A percentile compares a stretch with the other conserved stretches of the same genome.
Evolutionary conservation across 2,329 filamentous ascomycete species (phyloP).

Genomic region (Colletotrichum tabaci): DNA sequence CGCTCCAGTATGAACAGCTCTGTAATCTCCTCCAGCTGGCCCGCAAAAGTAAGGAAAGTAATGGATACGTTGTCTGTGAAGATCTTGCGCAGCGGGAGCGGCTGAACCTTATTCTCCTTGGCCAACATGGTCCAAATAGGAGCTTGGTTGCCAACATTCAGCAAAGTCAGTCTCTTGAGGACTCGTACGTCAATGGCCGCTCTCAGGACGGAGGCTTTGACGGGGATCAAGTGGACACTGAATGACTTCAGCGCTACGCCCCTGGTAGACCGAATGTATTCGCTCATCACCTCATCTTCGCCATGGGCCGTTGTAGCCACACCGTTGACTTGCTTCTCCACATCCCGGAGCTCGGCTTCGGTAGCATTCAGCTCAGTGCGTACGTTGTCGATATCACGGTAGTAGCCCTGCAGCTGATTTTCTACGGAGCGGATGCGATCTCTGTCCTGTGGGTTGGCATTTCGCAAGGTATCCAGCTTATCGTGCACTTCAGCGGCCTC

Average conservation of each 20-base stretch:
- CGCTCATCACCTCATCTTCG: constrained; percentile 54
- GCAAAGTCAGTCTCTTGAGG: constrained; percentile 71
- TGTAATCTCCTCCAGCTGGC: constrained; percentile 66
- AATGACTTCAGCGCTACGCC: constrained; percentile 71
- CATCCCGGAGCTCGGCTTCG: constrained; percentile 55
- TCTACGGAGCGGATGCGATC: constrained; percentile 47
- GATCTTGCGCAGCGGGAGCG: constrained; percentile 70
- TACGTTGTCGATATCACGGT: constrained; percentile 52
- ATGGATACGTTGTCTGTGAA: constrained; percentile 75
- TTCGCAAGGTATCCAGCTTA: constrained; percentile 50
- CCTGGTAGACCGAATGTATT: constrained; percentile 71
- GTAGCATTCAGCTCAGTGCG: constrained; percentile 53
- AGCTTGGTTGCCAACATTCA: constrained; percentile 75
- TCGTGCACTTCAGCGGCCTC: constrained; percentile 49
- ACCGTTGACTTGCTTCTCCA: constrained; percentile 46
- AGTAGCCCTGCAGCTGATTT: constrained; percentile 50
- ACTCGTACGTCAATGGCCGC: constrained; percentile 70
- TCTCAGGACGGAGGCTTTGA: constrained; percentile 70
- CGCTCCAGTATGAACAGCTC: constrained; percentile 74
- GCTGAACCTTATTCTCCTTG: constrained; percentile 66
- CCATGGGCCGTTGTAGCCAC: constrained; percentile 39
- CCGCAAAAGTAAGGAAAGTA: constrained; percentile 68
- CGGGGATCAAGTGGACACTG: constrained; percentile 71
- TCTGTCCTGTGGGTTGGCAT: constrained; percentile 37
- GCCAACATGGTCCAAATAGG: constrained; percentile 71